Evolutionary conservation across 257 asterid genomes (phyloP).

Genomic region (Solanum bulbocastanum): DNA sequence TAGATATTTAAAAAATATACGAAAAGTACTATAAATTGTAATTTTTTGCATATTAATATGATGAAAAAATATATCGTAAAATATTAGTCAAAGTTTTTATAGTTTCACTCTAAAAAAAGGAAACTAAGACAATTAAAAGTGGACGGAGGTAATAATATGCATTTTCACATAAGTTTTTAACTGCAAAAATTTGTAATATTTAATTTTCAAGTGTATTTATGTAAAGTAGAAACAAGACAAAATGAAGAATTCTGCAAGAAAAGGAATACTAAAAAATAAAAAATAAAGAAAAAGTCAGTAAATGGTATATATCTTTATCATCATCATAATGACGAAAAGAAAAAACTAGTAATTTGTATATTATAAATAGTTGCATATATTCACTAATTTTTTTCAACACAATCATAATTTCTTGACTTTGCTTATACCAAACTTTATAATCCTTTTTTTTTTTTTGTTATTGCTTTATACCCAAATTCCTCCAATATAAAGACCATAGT

Average conservation of each 20-base stretch:
- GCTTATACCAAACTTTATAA: not conserved
- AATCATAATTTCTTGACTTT: not conserved
- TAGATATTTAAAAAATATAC: too few relatives aligned
- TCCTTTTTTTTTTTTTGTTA: not conserved
- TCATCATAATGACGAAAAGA: not conserved
- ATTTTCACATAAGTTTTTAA: not conserved
- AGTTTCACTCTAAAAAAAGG: not conserved
- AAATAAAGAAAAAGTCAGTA: not conserved
- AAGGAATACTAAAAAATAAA: not conserved
- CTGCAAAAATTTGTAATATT: not conserved
- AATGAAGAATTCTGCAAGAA: not conserved
- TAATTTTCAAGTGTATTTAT: not conserved
- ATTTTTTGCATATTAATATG: too few relatives aligned
- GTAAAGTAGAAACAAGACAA: not conserved
- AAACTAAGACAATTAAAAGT: not conserved
- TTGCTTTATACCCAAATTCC: not conserved
- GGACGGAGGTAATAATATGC: not conserved
- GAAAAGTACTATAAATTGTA: too few relatives aligned
- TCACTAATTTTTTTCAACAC: not conserved
- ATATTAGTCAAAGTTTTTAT: fast-evolving
- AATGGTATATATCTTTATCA: not conserved
- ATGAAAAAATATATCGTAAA: too few relatives aligned
- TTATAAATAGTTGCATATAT: not conserved
- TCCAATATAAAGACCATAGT: not conserved
- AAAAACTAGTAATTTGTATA: not conserved